phyloP scores from a whole-genome alignment of 768 basidiomycete genomes.

The Peribolospora baueri region DNA sequence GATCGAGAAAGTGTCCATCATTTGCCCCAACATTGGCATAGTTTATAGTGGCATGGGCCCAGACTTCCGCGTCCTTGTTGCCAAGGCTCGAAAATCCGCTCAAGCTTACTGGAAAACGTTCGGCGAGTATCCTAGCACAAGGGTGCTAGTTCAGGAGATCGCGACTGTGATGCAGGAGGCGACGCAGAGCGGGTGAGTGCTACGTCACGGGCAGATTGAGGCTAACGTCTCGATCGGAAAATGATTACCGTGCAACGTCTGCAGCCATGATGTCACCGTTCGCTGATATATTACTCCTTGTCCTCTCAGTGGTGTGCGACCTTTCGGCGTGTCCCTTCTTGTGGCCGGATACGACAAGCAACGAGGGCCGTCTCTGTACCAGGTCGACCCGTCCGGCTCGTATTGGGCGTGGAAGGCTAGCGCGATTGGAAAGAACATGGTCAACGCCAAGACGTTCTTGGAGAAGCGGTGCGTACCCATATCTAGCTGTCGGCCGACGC shows the following conservation, averaged over 20 bases:
- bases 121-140: slow-evolving; percentile 90
- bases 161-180: slow-evolving; percentile 98
- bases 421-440: slow-evolving; percentile 99
- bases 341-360: slow-evolving; percentile 90
- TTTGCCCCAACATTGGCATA: slow-evolving; percentile 97
- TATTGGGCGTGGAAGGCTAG: slow-evolving; percentile 99
- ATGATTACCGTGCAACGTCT: too few species aligned
- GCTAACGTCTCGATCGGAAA: background rate
- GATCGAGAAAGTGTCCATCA: slow-evolving; percentile 72
- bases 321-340: slow-evolving; percentile 91
- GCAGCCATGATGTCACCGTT: too few species aligned
- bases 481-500: slow-evolving; percentile 1
- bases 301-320: slow-evolving; percentile 66
- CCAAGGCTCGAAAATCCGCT: slow-evolving; percentile 87
- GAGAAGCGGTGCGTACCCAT: slow-evolving; percentile 60
- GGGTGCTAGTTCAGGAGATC: slow-evolving; percentile 86
- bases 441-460: slow-evolving; percentile 96
- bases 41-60: slow-evolving; percentile 99
- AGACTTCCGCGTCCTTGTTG: slow-evolving; percentile 81
- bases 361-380: slow-evolving; percentile 90
- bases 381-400: slow-evolving; percentile 94
- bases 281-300: background rate
- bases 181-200: slow-evolving; percentile 78
- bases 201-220: background rate
- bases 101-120: slow-evolving; percentile 99